phyloP scores from a whole-genome alignment of 148 eudicot genomes.

The Simmondsia chinensis region DNA sequence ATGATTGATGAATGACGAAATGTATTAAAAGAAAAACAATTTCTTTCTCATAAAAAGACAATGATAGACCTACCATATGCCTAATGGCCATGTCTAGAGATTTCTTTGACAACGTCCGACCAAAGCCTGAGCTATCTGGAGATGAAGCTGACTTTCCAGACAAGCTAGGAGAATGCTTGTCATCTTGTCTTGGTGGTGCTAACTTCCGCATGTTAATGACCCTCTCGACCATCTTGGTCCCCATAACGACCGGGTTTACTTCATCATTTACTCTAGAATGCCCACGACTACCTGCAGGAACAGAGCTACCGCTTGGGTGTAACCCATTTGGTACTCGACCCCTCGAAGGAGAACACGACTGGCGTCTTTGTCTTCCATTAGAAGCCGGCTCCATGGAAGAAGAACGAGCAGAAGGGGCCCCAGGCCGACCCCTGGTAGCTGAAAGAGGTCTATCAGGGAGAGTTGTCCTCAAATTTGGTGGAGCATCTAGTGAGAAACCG shows the following conservation, averaged over 20 bases:
- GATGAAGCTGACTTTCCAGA: constrained; percentile 86
- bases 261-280: constrained; percentile 72
- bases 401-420: constrained; percentile 59
- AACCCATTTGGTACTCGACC: constrained; percentile 60
- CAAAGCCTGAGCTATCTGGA: constrained; percentile 90
- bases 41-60: not conserved
- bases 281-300: constrained; percentile 61
- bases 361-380: constrained; percentile 64
- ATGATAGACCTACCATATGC: constrained; percentile 63
- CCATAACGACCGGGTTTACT: constrained; percentile 72
- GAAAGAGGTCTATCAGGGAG: constrained; percentile 83
- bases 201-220: constrained; percentile 90
- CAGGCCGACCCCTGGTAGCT: constrained; percentile 82
- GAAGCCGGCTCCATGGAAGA: constrained; percentile 66
- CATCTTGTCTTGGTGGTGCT: constrained; percentile 81
- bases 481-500: constrained; percentile 83
- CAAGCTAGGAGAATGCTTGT: constrained; percentile 78
- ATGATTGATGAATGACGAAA: not conserved
- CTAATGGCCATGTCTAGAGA: constrained; percentile 97
- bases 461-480: constrained; percentile 87
- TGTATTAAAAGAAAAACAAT: not conserved
- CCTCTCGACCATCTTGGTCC: constrained; percentile 98
- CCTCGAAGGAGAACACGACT: constrained; percentile 91
- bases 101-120: constrained; percentile 87
- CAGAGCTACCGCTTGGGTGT: constrained; percentile 69